Base-by-base conservation (phyloP, 2,329 filamentous ascomycete species). In the Colletotrichum abscissum region DNA sequence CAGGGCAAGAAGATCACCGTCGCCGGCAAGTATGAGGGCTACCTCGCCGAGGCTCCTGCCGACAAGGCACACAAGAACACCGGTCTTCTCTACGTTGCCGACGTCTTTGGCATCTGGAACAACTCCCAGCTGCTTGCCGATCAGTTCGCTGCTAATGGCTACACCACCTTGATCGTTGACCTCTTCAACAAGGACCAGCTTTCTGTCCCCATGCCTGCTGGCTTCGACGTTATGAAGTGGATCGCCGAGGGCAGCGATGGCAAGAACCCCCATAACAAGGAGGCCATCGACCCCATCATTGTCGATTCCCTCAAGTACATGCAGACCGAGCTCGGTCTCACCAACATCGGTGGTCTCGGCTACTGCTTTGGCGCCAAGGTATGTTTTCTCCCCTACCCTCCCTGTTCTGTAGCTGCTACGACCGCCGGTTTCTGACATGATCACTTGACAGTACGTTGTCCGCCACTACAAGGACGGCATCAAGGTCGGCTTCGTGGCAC, bases 301-400 rank as follows among this genome's bases (percentile, higher is more conserved):
- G 75, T 79, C 28, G 77, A 79, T 42, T 79, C 77, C 42, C 80
- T 93, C 78, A 88, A 90, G 80, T 86, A 89, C 68, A 80, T 95
- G 66, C 88, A 88, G 73, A 85, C 86, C 65, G 85, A 90, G 64
- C 83, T 86, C 67, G 88, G 88, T 1, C 81, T 88, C 58, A 90
- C 88, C 80, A 89, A 88, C 75, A 82, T 95, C 46, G 93, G 89
- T 1, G 88, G 86, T 16, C 89, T 91, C 0, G 93, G 93, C 0
- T 95, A 95, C 82, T 95, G 93, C 83, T 94, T 95, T 76, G 93
- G 93, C 49, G 93, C 88, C 68, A 94, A 93, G 86, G 89, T 90
- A 76, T 73, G 83, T 74, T 11, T 9, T 49, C 28, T 19, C 16
- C 30, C 16, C 26, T 14, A 19, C 19, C 9, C 54, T 24, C 5